Evolutionary conservation across 176 grass and related monocot genomes (phyloP), one percentile per base, ranked within the genome.

Genomic region (Dendrocalamus sinicus): DNA sequence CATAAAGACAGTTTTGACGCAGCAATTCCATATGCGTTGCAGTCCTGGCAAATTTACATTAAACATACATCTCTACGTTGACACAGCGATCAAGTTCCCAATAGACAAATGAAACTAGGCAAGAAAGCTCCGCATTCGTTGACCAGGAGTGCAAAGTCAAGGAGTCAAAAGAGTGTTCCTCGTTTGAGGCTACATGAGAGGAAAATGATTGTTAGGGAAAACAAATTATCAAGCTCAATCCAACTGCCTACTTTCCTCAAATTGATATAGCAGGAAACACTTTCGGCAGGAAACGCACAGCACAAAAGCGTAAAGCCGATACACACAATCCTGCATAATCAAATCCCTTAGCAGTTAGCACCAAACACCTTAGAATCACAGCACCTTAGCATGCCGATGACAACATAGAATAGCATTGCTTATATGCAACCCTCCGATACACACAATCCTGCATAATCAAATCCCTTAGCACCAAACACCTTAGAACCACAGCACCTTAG

Each of bases 191-290:
- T 8, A 55, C 39, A 88, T 91, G 75, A 52, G 61, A 63, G 86
- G 72, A 89, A 92, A 86, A 89, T 89, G 90, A 92, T 92, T 89
- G 82, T 92, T 89, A 54, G 52, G 46, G 65, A 82, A 89, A 68
- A 54, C 82, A 82, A 20, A 75, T 69, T 51, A 75, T 7, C 48
- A 75, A 78, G 50, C 12, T 67, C 65, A 72, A 86, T 70, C 86
- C 72, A 92, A 86, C 90, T 86, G 86, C 82, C 82, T 86, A 89
- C 61, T 83, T 71, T 89, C 78, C 50, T 60, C 47, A 16, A 57
- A 24, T 86, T 86, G 16, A 14, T 86, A 30, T 86, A 50, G 83
- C 86, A 92, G 78, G 47, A 83, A 82, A 83, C 45, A 85, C 86
- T 78, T 75, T 78, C 82, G 30, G 82, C 64, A 73, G 57, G 70